Percentiles rank a stretch among this genome's conserved stretches.
phyloP scores from a whole-genome alignment of 2,329 filamentous ascomycete species.

The Alternaria brassicae region DNA sequence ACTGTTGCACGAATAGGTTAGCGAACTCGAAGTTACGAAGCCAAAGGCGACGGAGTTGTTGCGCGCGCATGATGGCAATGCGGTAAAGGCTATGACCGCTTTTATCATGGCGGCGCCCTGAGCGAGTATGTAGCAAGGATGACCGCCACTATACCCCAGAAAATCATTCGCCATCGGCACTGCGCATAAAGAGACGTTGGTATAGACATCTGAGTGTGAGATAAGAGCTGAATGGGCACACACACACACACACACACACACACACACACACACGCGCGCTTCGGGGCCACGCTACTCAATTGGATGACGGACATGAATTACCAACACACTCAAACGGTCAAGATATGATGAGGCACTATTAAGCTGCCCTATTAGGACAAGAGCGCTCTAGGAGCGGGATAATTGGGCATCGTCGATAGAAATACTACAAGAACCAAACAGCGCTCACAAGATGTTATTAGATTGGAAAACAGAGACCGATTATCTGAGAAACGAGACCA shows the following conservation, averaged over 20 bases:
- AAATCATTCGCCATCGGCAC: background rate
- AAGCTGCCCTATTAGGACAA: background rate
- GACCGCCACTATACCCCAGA: background rate
- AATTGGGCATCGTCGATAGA: background rate
- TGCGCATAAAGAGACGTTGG: background rate
- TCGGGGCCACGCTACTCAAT: no score
- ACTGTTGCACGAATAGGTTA: slow-evolving; percentile 50
- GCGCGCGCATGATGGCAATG: slow-evolving; percentile 73
- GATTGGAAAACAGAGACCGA: background rate
- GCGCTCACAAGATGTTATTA: background rate
- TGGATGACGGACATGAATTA: background rate
- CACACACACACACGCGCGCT: no score
- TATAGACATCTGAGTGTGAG: background rate
- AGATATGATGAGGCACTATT: background rate
- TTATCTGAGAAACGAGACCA: background rate
- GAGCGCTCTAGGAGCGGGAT: background rate
- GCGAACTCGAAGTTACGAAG: slow-evolving; percentile 76
- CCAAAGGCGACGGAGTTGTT: slow-evolving; percentile 76
- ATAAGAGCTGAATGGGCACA: background rate
- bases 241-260: no score
- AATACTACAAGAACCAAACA: background rate
- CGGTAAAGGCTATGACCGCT: slow-evolving; percentile 70
- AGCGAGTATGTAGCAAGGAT: background rate
- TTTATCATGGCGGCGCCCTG: slow-evolving; percentile 54
- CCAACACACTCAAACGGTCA: background rate